Evolutionary conservation across 129 eudicot genomes (phyloP), one percentile per base, ranked within the genome.

Genomic region (Mikania micrantha): DNA sequence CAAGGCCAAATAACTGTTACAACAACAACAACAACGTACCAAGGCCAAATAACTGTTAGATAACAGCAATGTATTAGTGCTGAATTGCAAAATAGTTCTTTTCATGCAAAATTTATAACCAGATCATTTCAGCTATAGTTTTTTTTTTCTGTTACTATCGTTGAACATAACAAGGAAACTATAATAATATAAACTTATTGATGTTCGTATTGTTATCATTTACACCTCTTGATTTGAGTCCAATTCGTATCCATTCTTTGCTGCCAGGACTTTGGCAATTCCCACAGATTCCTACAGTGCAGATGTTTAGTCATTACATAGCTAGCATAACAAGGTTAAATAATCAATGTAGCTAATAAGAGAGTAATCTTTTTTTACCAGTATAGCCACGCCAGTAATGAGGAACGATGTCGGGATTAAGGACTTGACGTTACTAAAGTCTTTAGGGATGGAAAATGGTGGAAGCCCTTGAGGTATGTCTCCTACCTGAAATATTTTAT

Each of bases 401-500:
- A 94, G 85, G 56, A 87, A 70, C 8, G 99, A 81, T 45, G 97
- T 94, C 3, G 99, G 79, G 66, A 94, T 90, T 72, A 94, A 78
- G 27, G 99, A 90, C 66, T 52, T 81, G 29, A 78, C 74, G 67
- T 87, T 76, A 32, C 68, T 75, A 80, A 94, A 87, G 54, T 74
- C 88, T 82, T 83, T 83, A 41, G 99, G 99, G 64, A 94, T 68
- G 35, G 99, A 94, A 83, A 94, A 90, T 7, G 78, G 76, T 7
- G 99, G 99, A 78, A 94, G 93, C 73, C 99, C 99, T 66, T 90
- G 95, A 64, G 99, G 97, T 81, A 94, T 90, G 48, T 83, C 74
- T 67, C 95, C 99, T 60, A 94, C 99, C 99, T 94, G 77, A 48
- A 49, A 42, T 82, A 93, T 47, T 52, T 35, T 38, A 73, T 50